Conservation (phyloP, 805 yeast genomes). For the Hanseniaspora opuntiae region DNA sequence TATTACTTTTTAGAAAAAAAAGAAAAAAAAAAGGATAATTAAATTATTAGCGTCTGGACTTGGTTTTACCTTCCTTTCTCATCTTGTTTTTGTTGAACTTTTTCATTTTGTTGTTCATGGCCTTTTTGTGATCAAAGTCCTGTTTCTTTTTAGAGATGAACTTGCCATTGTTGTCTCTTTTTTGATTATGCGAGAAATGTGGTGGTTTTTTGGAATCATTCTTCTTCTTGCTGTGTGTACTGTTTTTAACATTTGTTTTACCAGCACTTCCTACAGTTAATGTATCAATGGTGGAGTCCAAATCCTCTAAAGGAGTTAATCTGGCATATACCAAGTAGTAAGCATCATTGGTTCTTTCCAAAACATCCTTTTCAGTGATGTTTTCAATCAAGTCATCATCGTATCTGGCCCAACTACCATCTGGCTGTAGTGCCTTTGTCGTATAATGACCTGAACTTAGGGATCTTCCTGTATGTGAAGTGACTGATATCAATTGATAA, state of each 20-base stretch:
- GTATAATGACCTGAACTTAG: constrained; percentile 87
- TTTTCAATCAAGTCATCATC: constrained; percentile 81
- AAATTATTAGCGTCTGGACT: not conserved
- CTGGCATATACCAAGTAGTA: constrained; percentile 79
- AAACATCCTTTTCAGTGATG: constrained; percentile 57
- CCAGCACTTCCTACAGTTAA: not conserved
- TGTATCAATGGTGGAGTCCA: not conserved
- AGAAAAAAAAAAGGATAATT: not conserved
- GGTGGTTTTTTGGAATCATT: not conserved
- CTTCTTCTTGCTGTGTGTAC: not conserved
- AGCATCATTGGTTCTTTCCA: constrained; percentile 67
- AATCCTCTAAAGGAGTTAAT: constrained; percentile 35
- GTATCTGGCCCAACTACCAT: constrained; percentile 82
- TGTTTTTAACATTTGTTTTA: not conserved
- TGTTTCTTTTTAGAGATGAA: not conserved
- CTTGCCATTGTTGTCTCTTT: not conserved
- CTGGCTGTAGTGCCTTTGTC: constrained; percentile 83
- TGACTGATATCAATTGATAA: constrained; percentile 68
- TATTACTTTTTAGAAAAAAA: not conserved
- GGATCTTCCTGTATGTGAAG: constrained; percentile 89
- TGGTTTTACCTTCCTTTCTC: not conserved
- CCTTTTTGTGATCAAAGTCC: not conserved
- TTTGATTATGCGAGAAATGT: not conserved
- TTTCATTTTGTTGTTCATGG: not conserved
- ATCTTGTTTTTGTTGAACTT: not conserved